Conservation (phyloP, 768 basidiomycete genomes). For the Amanita molliuscula region DNA sequence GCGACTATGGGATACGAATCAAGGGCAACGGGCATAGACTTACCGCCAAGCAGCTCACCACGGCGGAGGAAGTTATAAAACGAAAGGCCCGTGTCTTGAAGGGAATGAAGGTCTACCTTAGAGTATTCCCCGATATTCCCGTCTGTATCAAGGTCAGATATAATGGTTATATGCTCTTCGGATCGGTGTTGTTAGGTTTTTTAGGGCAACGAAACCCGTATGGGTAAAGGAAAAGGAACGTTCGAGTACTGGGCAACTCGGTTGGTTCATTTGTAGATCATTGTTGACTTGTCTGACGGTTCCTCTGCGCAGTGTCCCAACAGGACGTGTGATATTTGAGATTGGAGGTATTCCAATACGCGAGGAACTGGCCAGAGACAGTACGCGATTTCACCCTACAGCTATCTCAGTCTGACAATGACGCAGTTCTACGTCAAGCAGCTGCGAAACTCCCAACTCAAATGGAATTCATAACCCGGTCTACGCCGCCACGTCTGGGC, state of each 20-base stretch:
- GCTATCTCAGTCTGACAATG: not conserved
- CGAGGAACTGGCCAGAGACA: conserved; percentile 87
- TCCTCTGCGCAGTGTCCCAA: conserved; percentile 45
- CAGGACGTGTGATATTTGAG: conserved; percentile 88
- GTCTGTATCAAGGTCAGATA: conserved; percentile 85
- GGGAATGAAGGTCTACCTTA: conserved; percentile 74
- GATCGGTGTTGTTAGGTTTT: not conserved
- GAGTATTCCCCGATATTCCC: conserved; percentile 94
- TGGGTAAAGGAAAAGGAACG: conserved; percentile 98
- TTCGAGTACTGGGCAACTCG: conserved; percentile 97
- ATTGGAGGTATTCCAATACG: conserved; percentile 85
- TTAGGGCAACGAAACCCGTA: conserved; percentile 95
- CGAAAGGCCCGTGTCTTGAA: conserved; percentile 86
- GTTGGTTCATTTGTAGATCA: conserved; percentile 28
- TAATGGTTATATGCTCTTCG: not conserved
- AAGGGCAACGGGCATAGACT: conserved; percentile 74
- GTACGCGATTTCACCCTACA: conserved; percentile 30
- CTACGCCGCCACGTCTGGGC: conserved; percentile 66
- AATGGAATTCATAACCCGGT: conserved; percentile 75
- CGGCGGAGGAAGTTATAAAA: conserved; percentile 81
- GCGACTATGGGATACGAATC: conserved; percentile 87
- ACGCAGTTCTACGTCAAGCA: conserved; percentile 77
- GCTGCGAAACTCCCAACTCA: conserved; percentile 76
- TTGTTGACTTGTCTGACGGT: not conserved
- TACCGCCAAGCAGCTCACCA: conserved; percentile 82